A percentile compares a stretch with the other conserved stretches of the same genome.
Conservation (phyloP, 108 stramenopile species). For the Nitzschia putrida region DNA sequence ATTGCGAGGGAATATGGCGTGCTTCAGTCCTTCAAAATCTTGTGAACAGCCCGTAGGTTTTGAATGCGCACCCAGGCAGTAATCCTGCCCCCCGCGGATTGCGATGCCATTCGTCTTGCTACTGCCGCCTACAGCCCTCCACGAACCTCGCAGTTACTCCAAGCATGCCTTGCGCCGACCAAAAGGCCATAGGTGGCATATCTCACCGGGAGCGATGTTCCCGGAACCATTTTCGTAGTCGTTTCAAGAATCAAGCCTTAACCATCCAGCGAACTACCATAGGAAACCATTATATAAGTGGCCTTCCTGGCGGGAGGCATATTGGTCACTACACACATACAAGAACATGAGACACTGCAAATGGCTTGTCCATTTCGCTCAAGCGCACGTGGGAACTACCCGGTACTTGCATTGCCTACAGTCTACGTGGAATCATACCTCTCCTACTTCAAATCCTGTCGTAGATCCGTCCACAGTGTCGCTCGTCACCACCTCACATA, state of each 20-base stretch:
- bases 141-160: neutral
- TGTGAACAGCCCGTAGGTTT: constrained; percentile 5
- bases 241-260: neutral
- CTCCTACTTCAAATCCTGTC: too few species aligned
- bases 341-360: too few species aligned
- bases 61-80: neutral
- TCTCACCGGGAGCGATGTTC: neutral
- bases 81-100: neutral
- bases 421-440: too few species aligned
- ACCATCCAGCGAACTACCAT: neutral
- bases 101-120: constrained; percentile 13
- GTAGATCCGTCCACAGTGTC: too few species aligned
- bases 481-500: too few species aligned
- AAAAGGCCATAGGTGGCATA: constrained; percentile 6
- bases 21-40: constrained; percentile 4
- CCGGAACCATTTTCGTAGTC: neutral
- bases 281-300: neutral
- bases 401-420: too few species aligned
- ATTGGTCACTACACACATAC: too few species aligned
- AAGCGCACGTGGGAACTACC: too few species aligned
- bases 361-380: too few species aligned
- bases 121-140: neutral
- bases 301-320: too few species aligned
- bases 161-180: neutral
- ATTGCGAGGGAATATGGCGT: neutral